Evolutionary conservation across 805 yeast genomes (phyloP).

Genomic region (Saturnispora hagleri): DNA sequence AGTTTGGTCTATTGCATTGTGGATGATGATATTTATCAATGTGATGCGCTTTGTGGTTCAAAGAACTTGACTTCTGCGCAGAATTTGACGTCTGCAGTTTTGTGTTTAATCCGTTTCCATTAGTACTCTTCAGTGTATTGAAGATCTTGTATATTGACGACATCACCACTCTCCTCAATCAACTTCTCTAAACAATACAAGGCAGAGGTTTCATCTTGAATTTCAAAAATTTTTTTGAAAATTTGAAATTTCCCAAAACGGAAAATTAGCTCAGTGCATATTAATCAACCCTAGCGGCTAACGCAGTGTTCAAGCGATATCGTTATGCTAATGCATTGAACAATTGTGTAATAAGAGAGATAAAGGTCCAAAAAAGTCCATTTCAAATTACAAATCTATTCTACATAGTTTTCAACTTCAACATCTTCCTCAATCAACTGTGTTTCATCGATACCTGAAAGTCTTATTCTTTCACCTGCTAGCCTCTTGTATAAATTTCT

Average conservation of each 20-base stretch:
- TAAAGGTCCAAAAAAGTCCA: neutral
- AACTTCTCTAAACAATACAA: too few species aligned
- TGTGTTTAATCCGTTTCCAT: neutral
- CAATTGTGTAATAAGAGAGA: neutral
- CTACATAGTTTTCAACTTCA: slow-evolving; percentile 13
- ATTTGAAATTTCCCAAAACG: neutral
- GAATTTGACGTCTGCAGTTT: neutral
- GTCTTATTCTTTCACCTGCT: neutral
- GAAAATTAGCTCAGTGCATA: neutral
- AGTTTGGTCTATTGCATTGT: slow-evolving; percentile 19
- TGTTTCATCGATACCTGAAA: slow-evolving; percentile 6
- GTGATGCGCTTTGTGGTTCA: neutral
- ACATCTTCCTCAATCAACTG: slow-evolving; percentile 12
- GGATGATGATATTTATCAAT: slow-evolving; percentile 22
- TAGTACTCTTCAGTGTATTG: neutral
- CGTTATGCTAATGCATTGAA: neutral
- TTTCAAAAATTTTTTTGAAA: neutral
- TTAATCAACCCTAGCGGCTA: neutral
- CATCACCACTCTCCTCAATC: neutral
- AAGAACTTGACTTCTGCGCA: neutral
- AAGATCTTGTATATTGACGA: neutral
- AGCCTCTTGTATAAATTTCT: slow-evolving; percentile 8
- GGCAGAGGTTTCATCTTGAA: too few species aligned
- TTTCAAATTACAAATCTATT: neutral
- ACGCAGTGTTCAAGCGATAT: neutral